Evolutionary conservation across 2,329 filamentous ascomycete genomes (phyloP), one percentile per base, ranked within the genome.

Genomic region (Aspergillus uvarum): DNA sequence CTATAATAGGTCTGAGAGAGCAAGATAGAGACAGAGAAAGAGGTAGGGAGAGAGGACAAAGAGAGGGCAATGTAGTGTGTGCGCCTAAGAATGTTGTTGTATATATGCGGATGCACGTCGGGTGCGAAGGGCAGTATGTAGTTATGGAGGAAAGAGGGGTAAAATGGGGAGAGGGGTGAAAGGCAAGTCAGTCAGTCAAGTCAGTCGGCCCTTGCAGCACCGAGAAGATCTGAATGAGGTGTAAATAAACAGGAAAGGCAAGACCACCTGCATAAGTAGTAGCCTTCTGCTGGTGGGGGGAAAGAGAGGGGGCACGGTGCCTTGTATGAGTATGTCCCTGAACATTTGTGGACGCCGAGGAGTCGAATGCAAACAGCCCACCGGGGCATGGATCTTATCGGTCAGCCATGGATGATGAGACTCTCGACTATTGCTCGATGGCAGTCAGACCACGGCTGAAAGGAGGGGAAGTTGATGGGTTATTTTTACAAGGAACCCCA

Each of bases 141-240:
- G n/a, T n/a, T n/a, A 58, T n/a, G 56, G 52, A 56, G 55, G 52
- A 61, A 65, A 60, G 64, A 66, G 64, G 64, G 64, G 64, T 66
- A 66, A 59, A 62, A 52, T 59, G 62, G 55, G 29, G 38, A 42
- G 16, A 44, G 38, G 38, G 38, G 38, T 44, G 38, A 44, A 6
- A 44, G 19, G 38, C 38, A 44, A 19, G 38, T 44, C 38, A 44
- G 32, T 35, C 32, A 12, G 38, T 44, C 38, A 44, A 32, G 47
- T 21, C 24, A 47, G 21, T 22, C 42, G 26, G 42, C 44, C 53
- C 53, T 55, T 55, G 53, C 53, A 55, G 42, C 3, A 44, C 14
- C 14, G 32, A 44, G 38, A n/a, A 16, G 16, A 35, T 35, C 32
- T 16, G 32, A 35, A 10, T 4, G 6, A 19, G 16, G 14, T n/a